Conservation (phyloP, 306 rosid genomes). For the Vigna radiata region DNA sequence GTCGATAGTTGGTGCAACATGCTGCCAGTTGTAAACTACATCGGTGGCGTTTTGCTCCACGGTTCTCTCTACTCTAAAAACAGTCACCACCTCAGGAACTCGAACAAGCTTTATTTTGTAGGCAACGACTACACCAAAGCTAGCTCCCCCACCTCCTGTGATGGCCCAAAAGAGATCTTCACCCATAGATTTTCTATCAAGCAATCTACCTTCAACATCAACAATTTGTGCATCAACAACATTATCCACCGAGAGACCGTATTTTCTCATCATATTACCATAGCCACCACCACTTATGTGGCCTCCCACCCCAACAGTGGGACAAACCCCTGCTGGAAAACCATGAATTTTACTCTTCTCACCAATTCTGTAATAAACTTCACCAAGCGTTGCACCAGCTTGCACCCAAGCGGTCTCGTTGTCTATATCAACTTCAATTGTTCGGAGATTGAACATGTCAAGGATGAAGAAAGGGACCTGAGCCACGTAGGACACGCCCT, state of each 20-base stretch:
- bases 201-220: constrained; percentile 60
- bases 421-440: constrained; percentile 53
- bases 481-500: constrained; percentile 65
- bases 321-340: constrained; percentile 83
- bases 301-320: constrained; percentile 80
- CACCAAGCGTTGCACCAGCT: constrained; percentile 74
- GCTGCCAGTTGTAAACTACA: constrained; percentile 71
- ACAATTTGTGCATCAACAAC: constrained; percentile 64
- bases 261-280: constrained; percentile 76
- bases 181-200: constrained; percentile 75
- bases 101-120: constrained; percentile 66
- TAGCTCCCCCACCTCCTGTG: constrained; percentile 82
- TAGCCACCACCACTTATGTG: constrained; percentile 85
- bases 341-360: constrained; percentile 65
- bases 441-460: constrained; percentile 70
- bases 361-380: constrained; percentile 62
- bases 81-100: constrained; percentile 67
- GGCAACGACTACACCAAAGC: constrained; percentile 70
- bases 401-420: constrained; percentile 69
- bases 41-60: constrained; percentile 62
- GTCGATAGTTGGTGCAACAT: constrained; percentile 53
- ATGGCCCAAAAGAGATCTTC: constrained; percentile 93
- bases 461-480: constrained; percentile 68
- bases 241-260: constrained; percentile 69
- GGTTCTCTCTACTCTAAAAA: constrained; percentile 61